These are phyloP conservation scores for Vigna nakashimae DNA, from an alignment of 306 rosid species.

Conservation along the genomic window DNA sequence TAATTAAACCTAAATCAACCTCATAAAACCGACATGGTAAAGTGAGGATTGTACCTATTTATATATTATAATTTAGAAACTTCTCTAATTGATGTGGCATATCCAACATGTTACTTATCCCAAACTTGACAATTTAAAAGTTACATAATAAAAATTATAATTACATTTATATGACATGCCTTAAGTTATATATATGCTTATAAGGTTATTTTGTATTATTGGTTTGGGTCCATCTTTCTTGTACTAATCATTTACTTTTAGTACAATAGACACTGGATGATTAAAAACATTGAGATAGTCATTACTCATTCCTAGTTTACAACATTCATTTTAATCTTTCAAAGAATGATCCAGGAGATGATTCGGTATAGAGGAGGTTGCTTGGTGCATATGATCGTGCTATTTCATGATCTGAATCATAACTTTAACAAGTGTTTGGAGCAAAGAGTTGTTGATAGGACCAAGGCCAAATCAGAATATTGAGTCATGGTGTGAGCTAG, in stretches of 20 bases:
- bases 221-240: not conserved
- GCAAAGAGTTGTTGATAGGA: too few relatives aligned
- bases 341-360: too few relatives aligned
- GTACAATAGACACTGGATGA: not conserved
- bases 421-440: too few relatives aligned
- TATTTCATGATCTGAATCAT: too few relatives aligned
- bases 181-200: not conserved
- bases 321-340: not conserved
- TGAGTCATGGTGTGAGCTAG: too few relatives aligned
- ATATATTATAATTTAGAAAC: not conserved
- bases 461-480: too few relatives aligned
- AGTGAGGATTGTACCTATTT: too few relatives aligned
- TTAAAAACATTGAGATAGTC: not conserved
- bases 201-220: not conserved
- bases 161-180: not conserved
- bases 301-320: not conserved
- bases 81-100: too few relatives aligned
- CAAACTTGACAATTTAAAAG: constrained; percentile 5
- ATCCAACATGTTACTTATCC: not conserved
- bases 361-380: too few relatives aligned
- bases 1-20: too few relatives aligned
- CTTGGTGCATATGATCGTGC: too few relatives aligned
- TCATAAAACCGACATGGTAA: too few relatives aligned
- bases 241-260: not conserved
- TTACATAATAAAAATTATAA: constrained; percentile 1